These are phyloP conservation scores for Phytopythium sindhum DNA, from an alignment of 352 stramenopile species.

Conservation along the genomic window DNA sequence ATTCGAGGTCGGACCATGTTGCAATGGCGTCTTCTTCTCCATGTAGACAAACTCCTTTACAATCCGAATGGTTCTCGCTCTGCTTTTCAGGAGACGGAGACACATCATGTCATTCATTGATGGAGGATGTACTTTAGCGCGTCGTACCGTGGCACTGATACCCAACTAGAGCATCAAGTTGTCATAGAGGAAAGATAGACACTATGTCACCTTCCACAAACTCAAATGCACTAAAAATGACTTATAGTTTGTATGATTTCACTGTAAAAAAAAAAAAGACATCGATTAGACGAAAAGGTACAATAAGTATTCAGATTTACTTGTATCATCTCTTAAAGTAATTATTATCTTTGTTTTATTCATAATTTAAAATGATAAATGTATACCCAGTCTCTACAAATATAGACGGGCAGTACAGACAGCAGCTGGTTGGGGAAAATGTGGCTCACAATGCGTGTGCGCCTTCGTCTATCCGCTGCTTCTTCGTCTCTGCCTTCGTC, in stretches of 20 bases:
- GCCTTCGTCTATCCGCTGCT: not conserved
- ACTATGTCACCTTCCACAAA: too few species aligned
- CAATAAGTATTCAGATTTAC: not conserved
- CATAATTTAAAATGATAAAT: too few species aligned
- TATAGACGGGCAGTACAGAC: not conserved
- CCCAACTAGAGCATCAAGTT: not conserved
- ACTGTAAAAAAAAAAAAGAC: not conserved
- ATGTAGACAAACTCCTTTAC: not conserved
- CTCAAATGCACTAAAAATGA: not conserved
- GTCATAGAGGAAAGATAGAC: not conserved
- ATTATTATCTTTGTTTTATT: not conserved
- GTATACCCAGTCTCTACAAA: not conserved
- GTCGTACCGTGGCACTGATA: not conserved
- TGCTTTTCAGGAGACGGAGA: not conserved
- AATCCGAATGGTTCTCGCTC: not conserved
- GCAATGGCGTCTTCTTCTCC: not conserved
- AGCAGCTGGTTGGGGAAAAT: conserved; percentile 4
- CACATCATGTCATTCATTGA: not conserved
- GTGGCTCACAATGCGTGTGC: conserved; percentile 4
- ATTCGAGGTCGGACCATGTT: not conserved
- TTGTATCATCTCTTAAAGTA: too few species aligned
- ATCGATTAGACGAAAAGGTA: not conserved
- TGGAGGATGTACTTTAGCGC: not conserved
- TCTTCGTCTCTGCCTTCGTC: conserved; percentile 2
- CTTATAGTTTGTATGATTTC: not conserved